Percentiles rank a stretch among this genome's conserved stretches.
Evolutionary conservation across 2,329 filamentous ascomycete genomes (phyloP).

Genomic region (Coniella lustricola): DNA sequence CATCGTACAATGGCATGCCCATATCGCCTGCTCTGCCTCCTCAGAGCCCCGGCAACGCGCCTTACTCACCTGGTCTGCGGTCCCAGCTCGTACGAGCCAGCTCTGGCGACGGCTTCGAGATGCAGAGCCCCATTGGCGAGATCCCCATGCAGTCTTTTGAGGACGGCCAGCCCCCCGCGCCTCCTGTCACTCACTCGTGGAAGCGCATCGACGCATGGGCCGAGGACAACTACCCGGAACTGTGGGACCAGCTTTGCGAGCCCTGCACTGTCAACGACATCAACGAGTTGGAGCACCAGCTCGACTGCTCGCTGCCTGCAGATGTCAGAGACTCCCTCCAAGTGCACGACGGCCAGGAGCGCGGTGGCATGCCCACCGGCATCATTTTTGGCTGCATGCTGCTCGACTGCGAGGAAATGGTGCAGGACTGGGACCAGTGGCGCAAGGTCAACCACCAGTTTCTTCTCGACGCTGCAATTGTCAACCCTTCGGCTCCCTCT

Average conservation of each 20-base stretch:
- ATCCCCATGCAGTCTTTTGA: conserved; percentile 96
- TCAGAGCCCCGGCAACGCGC: conserved; percentile 53
- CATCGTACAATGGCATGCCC: conserved; percentile 55
- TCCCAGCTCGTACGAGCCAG: conserved; percentile 64
- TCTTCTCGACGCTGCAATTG: conserved; percentile 53
- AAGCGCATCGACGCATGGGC: conserved; percentile 88
- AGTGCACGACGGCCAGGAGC: conserved; percentile 94
- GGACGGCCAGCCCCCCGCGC: conserved; percentile 83
- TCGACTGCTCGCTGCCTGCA: conserved; percentile 88
- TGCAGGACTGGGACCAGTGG: conserved; percentile 98
- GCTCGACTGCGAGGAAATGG: conserved; percentile 94
- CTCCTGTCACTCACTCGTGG: conserved; percentile 86
- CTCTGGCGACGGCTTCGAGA: conserved; percentile 61
- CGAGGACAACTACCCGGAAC: conserved; percentile 90
- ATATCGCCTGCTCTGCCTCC: conserved; percentile 38
- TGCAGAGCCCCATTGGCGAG: conserved; percentile 63
- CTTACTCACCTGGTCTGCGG: conserved; percentile 86
- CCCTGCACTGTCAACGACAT: conserved; percentile 89
- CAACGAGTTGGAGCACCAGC: conserved; percentile 91
- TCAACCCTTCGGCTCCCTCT: conserved; percentile 56
- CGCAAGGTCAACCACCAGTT: conserved; percentile 87
- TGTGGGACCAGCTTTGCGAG: conserved; percentile 88
- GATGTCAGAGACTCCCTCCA: conserved; percentile 89
- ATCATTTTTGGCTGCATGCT: conserved; percentile 93
- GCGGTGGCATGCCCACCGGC: conserved; percentile 82